Conservation (phyloP, 2,329 filamentous ascomycete genomes). For the Cladosporium austrohemisphaericum region DNA sequence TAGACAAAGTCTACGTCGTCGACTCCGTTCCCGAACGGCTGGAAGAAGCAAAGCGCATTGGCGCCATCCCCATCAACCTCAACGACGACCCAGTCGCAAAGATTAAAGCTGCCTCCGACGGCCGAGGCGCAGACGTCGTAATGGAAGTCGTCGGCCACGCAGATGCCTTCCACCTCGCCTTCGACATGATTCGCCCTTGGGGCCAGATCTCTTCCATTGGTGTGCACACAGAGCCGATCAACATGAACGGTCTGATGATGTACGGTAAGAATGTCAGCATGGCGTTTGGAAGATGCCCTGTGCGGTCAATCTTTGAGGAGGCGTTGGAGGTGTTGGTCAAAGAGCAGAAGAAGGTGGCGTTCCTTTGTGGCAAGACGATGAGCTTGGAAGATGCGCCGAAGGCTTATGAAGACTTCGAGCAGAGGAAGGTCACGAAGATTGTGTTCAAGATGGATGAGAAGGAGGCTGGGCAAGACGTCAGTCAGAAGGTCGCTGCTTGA, state of each 20-base stretch:
- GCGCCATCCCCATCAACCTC: slow-evolving; percentile 82
- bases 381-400: slow-evolving; percentile 48
- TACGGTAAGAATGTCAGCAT: slow-evolving; percentile 50
- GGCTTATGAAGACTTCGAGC: slow-evolving; percentile 52
- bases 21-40: slow-evolving; percentile 67
- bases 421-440: slow-evolving; percentile 52
- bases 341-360: slow-evolving; percentile 49
- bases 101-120: slow-evolving; percentile 71
- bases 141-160: slow-evolving; percentile 55
- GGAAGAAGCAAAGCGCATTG: slow-evolving; percentile 66
- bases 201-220: slow-evolving; percentile 47
- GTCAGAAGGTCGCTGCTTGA: slow-evolving; percentile 8
- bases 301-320: slow-evolving; percentile 48
- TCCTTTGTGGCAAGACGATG: slow-evolving; percentile 54
- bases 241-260: slow-evolving; percentile 46
- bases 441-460: slow-evolving; percentile 42
- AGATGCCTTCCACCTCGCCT: slow-evolving; percentile 46
- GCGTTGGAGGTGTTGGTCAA: slow-evolving; percentile 44
- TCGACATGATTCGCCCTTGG: slow-evolving; percentile 49
- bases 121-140: slow-evolving; percentile 79
- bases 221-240: slow-evolving; percentile 44
- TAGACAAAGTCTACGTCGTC: slow-evolving; percentile 32
- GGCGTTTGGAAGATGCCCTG: slow-evolving; percentile 50
- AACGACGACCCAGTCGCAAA: slow-evolving; percentile 50
- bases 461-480: slow-evolving; percentile 6